phyloP scores from a whole-genome alignment of 805 yeast genomes.

The Lachancea kluyveri region DNA sequence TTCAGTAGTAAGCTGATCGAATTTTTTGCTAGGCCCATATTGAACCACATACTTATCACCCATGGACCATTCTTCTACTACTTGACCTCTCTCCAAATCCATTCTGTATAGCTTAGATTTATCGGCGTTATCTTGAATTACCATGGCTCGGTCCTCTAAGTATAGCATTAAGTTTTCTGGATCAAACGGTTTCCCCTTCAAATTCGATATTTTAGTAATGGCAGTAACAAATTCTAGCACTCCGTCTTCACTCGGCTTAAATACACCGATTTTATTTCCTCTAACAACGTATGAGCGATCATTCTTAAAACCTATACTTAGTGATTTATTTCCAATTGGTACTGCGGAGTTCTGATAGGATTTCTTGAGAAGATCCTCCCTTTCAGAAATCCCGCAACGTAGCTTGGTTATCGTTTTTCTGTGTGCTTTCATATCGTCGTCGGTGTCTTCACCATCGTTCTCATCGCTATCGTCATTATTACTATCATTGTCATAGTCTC shows the following conservation, averaged over 20 bases:
- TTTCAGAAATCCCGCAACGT: no score
- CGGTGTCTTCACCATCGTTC: constrained; percentile 34
- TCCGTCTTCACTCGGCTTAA: constrained; percentile 47
- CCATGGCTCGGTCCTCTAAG: constrained; percentile 61
- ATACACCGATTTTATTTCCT: constrained; percentile 76
- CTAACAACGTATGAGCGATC: constrained; percentile 75
- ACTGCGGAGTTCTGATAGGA: constrained; percentile 2
- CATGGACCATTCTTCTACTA: constrained; percentile 82
- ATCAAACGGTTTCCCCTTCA: constrained; percentile 42
- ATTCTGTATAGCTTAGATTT: constrained; percentile 50
- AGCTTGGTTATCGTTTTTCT: no score
- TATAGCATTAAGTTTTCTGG: constrained; percentile 74
- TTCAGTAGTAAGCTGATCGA: constrained; percentile 67
- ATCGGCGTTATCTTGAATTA: constrained; percentile 50
- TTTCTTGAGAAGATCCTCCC: neutral
- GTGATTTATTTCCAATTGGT: constrained; percentile 5
- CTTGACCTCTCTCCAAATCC: constrained; percentile 74
- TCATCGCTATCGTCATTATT: constrained; percentile 35
- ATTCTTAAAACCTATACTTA: constrained; percentile 64
- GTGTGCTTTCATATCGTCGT: no score
- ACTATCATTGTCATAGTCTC: no score
- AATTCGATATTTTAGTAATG: constrained; percentile 50
- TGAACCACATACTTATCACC: constrained; percentile 44
- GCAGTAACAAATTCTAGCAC: constrained; percentile 59
- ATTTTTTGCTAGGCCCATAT: constrained; percentile 67